phyloP scores from a whole-genome alignment of 768 basidiomycete species.

The Lactarius trivialis region DNA sequence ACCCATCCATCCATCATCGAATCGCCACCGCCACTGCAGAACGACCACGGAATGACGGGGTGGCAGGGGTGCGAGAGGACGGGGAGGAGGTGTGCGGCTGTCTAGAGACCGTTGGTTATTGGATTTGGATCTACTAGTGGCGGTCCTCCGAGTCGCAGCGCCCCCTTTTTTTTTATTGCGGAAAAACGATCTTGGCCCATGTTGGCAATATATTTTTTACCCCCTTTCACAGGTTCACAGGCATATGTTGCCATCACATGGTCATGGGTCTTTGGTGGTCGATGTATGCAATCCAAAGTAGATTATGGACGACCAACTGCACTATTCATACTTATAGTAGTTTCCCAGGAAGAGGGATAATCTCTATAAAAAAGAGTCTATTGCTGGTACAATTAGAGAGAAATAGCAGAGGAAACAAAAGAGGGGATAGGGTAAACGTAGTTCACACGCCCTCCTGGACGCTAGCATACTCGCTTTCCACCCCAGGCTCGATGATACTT shows the following conservation, averaged over 20 bases:
- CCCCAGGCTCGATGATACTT: slow-evolving; percentile 83
- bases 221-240: neutral
- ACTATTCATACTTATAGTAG: neutral
- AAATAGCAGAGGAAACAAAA: neutral
- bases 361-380: neutral
- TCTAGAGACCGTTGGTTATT: neutral
- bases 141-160: no score
- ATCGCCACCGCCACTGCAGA: no score
- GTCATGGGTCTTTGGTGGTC: neutral
- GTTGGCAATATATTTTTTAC: neutral
- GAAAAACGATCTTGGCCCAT: neutral
- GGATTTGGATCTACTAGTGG: no score
- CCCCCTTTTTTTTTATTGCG: neutral
- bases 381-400: neutral
- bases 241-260: no score
- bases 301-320: neutral
- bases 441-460: slow-evolving; percentile 57
- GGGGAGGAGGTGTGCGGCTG: neutral
- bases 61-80: neutral
- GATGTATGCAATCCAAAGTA: neutral
- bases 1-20: neutral
- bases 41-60: neutral
- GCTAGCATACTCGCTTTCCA: slow-evolving; percentile 85
- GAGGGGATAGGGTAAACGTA: neutral
- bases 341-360: neutral